These are phyloP conservation scores for Penicillium palitans DNA, from an alignment of 2,329 filamentous ascomycete species.

Conservation along the genomic window DNA sequence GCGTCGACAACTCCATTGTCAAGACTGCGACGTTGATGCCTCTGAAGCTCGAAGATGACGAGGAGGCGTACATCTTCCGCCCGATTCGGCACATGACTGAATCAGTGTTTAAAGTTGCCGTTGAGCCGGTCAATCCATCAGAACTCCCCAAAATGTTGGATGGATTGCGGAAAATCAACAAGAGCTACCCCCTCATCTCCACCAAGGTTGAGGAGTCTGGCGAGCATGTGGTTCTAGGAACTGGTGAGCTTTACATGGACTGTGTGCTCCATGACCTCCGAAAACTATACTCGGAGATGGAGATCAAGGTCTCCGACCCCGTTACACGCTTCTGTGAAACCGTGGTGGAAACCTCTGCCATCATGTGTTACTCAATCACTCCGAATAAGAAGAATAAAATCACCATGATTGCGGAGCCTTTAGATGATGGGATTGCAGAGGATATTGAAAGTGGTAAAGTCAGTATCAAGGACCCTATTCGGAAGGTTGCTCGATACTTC, in stretches of 20 bases:
- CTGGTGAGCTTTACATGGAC: constrained; percentile 99
- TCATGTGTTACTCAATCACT: constrained; percentile 96
- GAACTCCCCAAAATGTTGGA: constrained; percentile 99
- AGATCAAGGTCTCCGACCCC: constrained; percentile 97
- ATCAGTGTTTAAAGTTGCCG: constrained; percentile 95
- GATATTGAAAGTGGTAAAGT: constrained; percentile 92
- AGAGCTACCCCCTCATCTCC: constrained; percentile 91
- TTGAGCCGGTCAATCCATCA: constrained; percentile 96
- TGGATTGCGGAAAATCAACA: constrained; percentile 93
- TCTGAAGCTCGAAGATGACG: constrained; percentile 75
- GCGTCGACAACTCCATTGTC: constrained; percentile 96
- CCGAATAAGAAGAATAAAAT: constrained; percentile 99
- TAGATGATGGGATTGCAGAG: constrained; percentile 90
- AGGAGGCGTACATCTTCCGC: constrained; percentile 93
- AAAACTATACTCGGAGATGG: constrained; percentile 95
- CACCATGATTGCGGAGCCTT: constrained; percentile 94
- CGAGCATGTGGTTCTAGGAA: constrained; percentile 92
- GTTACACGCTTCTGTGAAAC: constrained; percentile 98
- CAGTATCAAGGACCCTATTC: constrained; percentile 86
- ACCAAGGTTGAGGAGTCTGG: constrained; percentile 98
- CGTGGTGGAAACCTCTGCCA: constrained; percentile 93
- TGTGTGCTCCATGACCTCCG: constrained; percentile 95
- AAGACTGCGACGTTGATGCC: constrained; percentile 92
- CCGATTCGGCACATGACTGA: constrained; percentile 94
- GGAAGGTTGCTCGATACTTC: constrained; percentile 94